These are phyloP conservation scores for Halteria grandinella DNA, from an alignment of 73 alveolate genomes.

Conservation along the genomic window DNA sequence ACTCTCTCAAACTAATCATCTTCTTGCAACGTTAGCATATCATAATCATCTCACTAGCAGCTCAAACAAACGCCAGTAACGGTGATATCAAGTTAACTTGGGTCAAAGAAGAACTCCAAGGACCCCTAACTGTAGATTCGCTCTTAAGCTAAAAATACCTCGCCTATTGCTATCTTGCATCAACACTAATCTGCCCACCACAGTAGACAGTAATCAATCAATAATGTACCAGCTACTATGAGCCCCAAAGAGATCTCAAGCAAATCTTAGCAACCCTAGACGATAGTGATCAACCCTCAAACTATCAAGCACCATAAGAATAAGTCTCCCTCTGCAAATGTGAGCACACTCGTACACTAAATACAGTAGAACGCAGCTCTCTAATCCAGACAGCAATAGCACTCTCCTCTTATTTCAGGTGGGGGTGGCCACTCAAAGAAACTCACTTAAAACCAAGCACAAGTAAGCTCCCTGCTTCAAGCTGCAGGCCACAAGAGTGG, in stretches of 20 bases:
- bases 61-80: background rate
- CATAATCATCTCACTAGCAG: slow-evolving; percentile 23
- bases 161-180: slow-evolving; percentile 33
- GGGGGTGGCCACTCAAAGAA: background rate
- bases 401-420: background rate
- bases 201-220: slow-evolving; percentile 13
- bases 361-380: background rate
- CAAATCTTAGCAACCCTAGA: slow-evolving; percentile 8
- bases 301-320: background rate
- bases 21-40: slow-evolving; percentile 20
- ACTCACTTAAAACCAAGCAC: background rate
- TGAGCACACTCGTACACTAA: background rate
- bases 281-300: background rate
- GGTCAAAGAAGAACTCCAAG: slow-evolving; percentile 37
- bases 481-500: too few species aligned
- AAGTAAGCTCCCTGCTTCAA: background rate
- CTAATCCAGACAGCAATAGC: background rate
- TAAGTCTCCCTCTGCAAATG: background rate
- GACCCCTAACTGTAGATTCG: slow-evolving; percentile 9
- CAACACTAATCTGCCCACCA: background rate
- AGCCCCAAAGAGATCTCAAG: slow-evolving; percentile 36
- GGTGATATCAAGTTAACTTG: background rate
- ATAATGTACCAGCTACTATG: slow-evolving; percentile 21
- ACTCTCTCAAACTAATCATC: slow-evolving; percentile 16
- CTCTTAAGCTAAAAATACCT: slow-evolving; percentile 24